Percentiles rank a stretch among this genome's conserved stretches.
phyloP scores from a whole-genome alignment of 2,329 filamentous ascomycete genomes.

The Davidsoniella neocaledoniae region DNA sequence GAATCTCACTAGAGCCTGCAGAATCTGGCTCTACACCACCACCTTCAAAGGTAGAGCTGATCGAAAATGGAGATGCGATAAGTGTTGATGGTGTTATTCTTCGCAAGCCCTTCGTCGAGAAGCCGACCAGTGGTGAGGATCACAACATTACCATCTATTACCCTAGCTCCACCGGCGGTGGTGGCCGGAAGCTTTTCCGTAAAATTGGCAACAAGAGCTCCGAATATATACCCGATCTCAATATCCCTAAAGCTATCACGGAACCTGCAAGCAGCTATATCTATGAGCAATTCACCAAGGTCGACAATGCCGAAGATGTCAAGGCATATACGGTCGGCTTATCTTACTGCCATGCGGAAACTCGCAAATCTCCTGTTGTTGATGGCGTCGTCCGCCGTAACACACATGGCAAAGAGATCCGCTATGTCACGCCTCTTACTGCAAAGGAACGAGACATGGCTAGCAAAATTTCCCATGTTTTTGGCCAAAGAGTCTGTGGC shows the following conservation, averaged over 20 bases:
- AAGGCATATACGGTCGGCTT: conserved; percentile 96
- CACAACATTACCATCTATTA: conserved; percentile 99
- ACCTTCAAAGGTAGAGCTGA: conserved; percentile 60
- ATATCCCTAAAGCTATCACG: conserved; percentile 61
- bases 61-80: conserved; percentile 80
- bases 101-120: conserved; percentile 92
- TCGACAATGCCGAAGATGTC: conserved; percentile 94
- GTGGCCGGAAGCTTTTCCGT: conserved; percentile 79
- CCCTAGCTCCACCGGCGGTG: conserved; percentile 69
- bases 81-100: conserved; percentile 70
- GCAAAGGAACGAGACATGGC: conserved; percentile 73
- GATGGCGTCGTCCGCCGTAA: conserved; percentile 92
- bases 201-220: conserved; percentile 99
- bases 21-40: conserved; percentile 23
- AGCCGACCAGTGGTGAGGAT: conserved; percentile 94
- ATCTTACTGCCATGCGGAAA: conserved; percentile 89
- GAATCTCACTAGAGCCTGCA: conserved; percentile 45
- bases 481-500: conserved; percentile 88
- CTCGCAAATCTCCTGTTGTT: conserved; percentile 89
- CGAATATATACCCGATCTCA: conserved; percentile 68
- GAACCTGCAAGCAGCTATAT: conserved; percentile 75
- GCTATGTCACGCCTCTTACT: conserved; percentile 77
- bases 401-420: conserved; percentile 90
- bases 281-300: conserved; percentile 92
- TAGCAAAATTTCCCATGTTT: conserved; percentile 73